Evolutionary conservation across 371 early-diverging fungal genomes (phyloP).

Genomic region (Circinella minor): DNA sequence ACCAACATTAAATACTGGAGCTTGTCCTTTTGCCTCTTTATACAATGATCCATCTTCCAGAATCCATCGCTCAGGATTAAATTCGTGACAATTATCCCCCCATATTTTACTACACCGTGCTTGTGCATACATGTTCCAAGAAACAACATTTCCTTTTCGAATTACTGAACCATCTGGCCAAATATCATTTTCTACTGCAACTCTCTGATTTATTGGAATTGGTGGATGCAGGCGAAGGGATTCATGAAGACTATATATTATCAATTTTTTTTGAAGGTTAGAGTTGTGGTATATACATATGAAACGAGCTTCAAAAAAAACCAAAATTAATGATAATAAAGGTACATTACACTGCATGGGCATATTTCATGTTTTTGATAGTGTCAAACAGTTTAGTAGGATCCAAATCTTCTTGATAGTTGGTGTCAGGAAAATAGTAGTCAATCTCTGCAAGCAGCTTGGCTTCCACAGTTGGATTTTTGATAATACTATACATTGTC

Average conservation of each 20-base stretch:
- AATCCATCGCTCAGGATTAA: constrained; percentile 70
- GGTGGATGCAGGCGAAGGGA: constrained; percentile 72
- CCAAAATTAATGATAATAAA: not conserved
- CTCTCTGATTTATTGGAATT: constrained; percentile 70
- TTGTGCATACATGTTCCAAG: constrained; percentile 55
- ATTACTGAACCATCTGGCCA: constrained; percentile 73
- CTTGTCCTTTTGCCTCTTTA: constrained; percentile 45
- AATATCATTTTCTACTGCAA: constrained; percentile 65
- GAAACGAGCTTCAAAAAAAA: no score
- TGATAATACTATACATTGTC: constrained; percentile 64
- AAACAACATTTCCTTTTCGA: constrained; percentile 55
- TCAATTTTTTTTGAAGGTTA: not conserved
- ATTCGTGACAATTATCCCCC: constrained; percentile 62
- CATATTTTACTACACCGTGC: constrained; percentile 60
- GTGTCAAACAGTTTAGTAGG: constrained; percentile 44
- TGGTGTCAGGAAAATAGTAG: constrained; percentile 18
- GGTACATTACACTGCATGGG: constrained; percentile 54
- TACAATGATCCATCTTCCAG: constrained; percentile 34
- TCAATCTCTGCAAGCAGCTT: constrained; percentile 65
- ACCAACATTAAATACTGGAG: constrained; percentile 67
- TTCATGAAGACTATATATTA: constrained; percentile 49
- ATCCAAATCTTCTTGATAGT: constrained; percentile 22
- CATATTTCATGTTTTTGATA: constrained; percentile 58
- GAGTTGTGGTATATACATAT: no score
- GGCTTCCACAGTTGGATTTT: constrained; percentile 54